phyloP scores from a whole-genome alignment of 371 early-diverging fungal species.

The Mortierella sp. region DNA sequence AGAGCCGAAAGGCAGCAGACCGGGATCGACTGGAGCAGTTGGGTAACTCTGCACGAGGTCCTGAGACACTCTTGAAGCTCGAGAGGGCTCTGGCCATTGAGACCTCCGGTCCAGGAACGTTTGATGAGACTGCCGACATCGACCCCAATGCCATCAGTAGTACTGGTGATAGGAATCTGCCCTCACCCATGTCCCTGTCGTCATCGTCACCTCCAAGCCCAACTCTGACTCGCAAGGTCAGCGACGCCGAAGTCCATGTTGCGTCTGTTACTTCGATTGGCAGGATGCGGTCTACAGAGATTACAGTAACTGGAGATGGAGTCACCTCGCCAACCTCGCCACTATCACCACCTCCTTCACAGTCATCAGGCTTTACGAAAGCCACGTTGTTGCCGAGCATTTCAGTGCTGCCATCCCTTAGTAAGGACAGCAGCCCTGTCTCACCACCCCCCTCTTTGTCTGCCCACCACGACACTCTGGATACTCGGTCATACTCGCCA shows the following conservation, averaged over 20 bases:
- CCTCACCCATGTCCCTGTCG: constrained; percentile 40
- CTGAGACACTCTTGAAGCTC: constrained; percentile 42
- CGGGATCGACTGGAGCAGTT: constrained; percentile 37
- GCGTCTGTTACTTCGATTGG: constrained; percentile 23
- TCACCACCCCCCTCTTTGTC: constrained; percentile 32
- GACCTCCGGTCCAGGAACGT: neutral
- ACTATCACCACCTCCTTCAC: constrained; percentile 13
- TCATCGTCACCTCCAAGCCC: constrained; percentile 33
- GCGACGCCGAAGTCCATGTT: constrained; percentile 41
- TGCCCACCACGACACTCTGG: neutral
- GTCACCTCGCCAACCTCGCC: neutral
- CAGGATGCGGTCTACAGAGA: constrained; percentile 23
- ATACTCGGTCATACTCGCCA: constrained; percentile 22
- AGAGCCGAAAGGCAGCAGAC: constrained; percentile 18
- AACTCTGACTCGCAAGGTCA: constrained; percentile 19
- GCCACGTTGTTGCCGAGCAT: constrained; percentile 29
- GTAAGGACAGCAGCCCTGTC: constrained; percentile 10
- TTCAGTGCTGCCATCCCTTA: constrained; percentile 1
- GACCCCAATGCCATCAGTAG: neutral
- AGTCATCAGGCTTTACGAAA: constrained; percentile 11
- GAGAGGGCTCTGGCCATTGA: constrained; percentile 36
- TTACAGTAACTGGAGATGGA: neutral
- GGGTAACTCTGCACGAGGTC: constrained; percentile 36
- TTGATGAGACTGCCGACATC: neutral
- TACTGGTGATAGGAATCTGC: constrained; percentile 21